These are phyloP conservation scores for Leccinum huronense DNA, from an alignment of 1,284 basidiomycete species.

Conservation along the genomic window DNA sequence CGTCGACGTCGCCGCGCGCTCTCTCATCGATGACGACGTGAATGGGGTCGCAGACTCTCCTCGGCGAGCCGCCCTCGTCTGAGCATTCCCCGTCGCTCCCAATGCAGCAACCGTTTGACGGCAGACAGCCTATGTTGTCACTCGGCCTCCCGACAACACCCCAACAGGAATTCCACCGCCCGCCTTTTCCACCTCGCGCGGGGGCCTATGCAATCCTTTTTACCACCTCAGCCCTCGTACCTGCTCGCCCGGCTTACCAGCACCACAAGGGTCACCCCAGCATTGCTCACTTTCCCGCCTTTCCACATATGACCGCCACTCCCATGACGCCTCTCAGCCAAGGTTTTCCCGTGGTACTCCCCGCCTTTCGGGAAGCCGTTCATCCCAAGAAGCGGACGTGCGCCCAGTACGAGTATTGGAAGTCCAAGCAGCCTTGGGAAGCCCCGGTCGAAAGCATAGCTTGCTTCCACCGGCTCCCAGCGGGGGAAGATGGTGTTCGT, in stretches of 20 bases:
- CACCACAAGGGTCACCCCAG: constrained; percentile 56
- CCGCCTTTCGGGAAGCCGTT: constrained; percentile 50
- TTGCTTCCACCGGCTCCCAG: constrained; percentile 46
- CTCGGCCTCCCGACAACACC: constrained; percentile 61
- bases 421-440: constrained; percentile 79
- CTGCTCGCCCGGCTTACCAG: constrained; percentile 46
- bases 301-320: constrained; percentile 54
- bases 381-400: constrained; percentile 53
- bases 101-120: constrained; percentile 47
- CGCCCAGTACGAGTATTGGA: constrained; percentile 65
- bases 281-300: constrained; percentile 55
- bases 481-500: constrained; percentile 10
- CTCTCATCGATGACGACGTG: background rate
- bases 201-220: constrained; percentile 69
- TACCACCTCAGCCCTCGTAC: constrained; percentile 41
- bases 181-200: constrained; percentile 52
- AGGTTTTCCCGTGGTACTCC: constrained; percentile 55
- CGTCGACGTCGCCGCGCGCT: constrained; percentile 12
- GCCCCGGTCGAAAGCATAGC: constrained; percentile 70
- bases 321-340: constrained; percentile 62
- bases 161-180: constrained; percentile 58
- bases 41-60: background rate
- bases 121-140: constrained; percentile 54
- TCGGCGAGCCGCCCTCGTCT: constrained; percentile 37
- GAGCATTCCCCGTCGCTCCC: constrained; percentile 45